phyloP scores from a whole-genome alignment of 768 basidiomycete genomes.

The Myochromella boudieri region DNA sequence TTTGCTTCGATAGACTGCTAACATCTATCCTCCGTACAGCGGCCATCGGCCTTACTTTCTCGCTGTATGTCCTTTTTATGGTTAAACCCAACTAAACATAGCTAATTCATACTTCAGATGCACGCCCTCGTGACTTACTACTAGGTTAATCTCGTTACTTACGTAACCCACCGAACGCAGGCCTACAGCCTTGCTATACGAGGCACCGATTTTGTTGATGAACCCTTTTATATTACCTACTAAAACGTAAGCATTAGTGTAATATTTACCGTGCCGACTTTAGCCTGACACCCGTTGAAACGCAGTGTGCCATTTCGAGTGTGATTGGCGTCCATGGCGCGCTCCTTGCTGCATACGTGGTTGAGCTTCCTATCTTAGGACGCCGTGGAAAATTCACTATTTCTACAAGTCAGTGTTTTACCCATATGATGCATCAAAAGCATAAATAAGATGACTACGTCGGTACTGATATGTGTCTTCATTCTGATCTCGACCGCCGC shows the following conservation, averaged over 20 bases:
- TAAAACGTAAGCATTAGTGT: conserved; percentile 51
- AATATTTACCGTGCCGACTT: background rate
- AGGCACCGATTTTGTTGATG: conserved; percentile 69
- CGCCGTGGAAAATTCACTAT: conserved; percentile 66
- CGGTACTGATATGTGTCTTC: conserved; percentile 73
- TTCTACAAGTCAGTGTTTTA: conserved; percentile 52
- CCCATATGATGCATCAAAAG: background rate
- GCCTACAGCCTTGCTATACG: conserved; percentile 55
- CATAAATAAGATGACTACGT: conserved; percentile 30
- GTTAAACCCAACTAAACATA: conserved; percentile 12
- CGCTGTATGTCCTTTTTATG: conserved; percentile 56
- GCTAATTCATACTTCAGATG: conserved; percentile 28
- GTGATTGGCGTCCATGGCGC: conserved; percentile 71
- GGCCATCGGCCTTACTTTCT: conserved; percentile 76
- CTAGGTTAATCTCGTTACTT: conserved; percentile 28
- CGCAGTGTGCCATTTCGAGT: conserved; percentile 68
- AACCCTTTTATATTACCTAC: conserved; percentile 69
- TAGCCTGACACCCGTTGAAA: background rate
- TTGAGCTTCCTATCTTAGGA: conserved; percentile 64
- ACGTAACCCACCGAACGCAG: background rate
- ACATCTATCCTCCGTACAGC: conserved; percentile 34
- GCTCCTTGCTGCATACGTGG: conserved; percentile 68
- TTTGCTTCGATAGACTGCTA: too few species aligned
- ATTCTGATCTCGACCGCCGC: conserved; percentile 77
- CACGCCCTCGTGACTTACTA: conserved; percentile 54